These are phyloP conservation scores for Zasmidium cellare DNA, from an alignment of 2,329 filamentous ascomycete genomes.

Conservation along the genomic window DNA sequence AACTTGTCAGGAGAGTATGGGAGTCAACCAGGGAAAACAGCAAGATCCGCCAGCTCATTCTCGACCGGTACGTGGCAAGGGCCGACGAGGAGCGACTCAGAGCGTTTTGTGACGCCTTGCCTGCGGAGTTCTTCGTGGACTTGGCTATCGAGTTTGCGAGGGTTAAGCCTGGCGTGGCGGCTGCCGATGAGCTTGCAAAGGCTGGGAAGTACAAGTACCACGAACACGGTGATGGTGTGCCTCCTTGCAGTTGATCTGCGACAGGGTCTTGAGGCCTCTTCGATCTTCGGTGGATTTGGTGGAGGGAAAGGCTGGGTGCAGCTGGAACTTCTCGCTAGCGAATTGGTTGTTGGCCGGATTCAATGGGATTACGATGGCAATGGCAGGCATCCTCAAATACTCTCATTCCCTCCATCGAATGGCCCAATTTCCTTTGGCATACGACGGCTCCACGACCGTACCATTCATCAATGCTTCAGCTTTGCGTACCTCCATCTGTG, in stretches of 20 bases:
- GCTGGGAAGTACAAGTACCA: background rate
- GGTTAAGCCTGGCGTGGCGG: background rate
- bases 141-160: background rate
- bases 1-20: background rate
- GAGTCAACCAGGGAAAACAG: background rate
- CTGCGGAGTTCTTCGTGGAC: background rate
- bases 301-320: no score
- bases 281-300: no score
- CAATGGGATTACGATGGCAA: no score
- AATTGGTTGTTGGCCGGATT: no score
- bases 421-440: constrained; percentile 62
- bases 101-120: no score
- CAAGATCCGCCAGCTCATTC: background rate
- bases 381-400: no score
- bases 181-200: background rate
- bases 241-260: background rate
- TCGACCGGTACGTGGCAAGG: background rate
- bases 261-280: no score
- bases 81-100: background rate
- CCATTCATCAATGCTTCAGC: constrained; percentile 63
- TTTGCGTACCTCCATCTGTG: constrained; percentile 38
- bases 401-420: constrained; percentile 57
- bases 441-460: constrained; percentile 59
- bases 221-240: background rate
- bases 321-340: no score